These are phyloP conservation scores for Lactifluus piperatus DNA, from an alignment of 768 basidiomycete genomes.

Conservation along the genomic window DNA sequence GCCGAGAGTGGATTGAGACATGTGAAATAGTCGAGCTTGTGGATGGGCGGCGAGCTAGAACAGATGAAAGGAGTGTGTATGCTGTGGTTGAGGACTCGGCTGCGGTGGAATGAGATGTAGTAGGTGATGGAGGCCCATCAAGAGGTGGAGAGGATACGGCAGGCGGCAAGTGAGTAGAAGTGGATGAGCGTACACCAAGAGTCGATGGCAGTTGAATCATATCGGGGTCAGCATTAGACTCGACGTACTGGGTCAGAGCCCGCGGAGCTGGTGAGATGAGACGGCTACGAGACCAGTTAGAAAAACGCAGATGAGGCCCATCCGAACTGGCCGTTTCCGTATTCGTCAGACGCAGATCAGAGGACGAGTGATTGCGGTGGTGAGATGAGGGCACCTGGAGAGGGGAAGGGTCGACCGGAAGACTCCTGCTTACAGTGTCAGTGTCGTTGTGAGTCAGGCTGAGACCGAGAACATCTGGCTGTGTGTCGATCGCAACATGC, in stretches of 20 bases:
- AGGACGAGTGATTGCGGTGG: conserved; percentile 6
- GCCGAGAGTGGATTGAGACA: neutral
- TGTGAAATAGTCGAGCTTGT: conserved; percentile 12
- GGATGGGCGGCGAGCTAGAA: conserved; percentile 29
- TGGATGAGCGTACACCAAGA: conserved; percentile 44
- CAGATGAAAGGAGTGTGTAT: conserved; percentile 52
- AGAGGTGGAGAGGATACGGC: conserved; percentile 14
- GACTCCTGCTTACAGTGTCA: conserved; percentile 25
- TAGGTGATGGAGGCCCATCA: neutral
- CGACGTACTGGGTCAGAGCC: conserved; percentile 67
- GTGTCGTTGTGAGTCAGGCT: conserved; percentile 5
- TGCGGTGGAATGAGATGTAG: neutral
- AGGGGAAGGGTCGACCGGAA: conserved; percentile 22
- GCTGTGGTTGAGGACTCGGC: conserved; percentile 39
- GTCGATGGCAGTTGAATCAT: conserved; percentile 59
- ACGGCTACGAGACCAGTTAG: conserved; percentile 41
- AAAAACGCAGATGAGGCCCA: conserved; percentile 41
- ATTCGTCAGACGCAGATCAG: conserved; percentile 4
- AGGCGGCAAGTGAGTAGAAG: conserved; percentile 19
- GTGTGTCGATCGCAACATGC: neutral
- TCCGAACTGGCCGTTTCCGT: neutral
- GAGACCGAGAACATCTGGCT: conserved; percentile 4
- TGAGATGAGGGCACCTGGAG: conserved; percentile 3
- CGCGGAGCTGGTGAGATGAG: conserved; percentile 64
- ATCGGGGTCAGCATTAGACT: conserved; percentile 44